Evolutionary conservation across 306 rosid species (phyloP), one percentile per base, ranked within the genome.

Genomic region (Abrus precatorius): DNA sequence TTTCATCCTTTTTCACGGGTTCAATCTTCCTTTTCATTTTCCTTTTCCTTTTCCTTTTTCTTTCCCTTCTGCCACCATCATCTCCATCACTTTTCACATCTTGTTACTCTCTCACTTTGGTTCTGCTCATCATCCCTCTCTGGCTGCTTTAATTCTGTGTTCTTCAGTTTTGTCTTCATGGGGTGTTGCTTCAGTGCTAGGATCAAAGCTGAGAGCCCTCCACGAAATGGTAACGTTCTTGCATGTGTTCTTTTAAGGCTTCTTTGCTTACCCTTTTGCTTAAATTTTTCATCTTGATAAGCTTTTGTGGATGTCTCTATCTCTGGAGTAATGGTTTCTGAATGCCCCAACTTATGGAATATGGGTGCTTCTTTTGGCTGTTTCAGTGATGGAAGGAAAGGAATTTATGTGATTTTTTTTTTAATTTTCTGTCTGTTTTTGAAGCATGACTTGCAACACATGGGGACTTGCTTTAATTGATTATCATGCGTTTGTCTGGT

Each of bases 201-300:
- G 72, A 87, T 96, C 85, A 96, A 96, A 84, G 99, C 98, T 76
- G 97, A 93, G 65, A 96, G 97, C 90, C 93, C 97, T 84, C 88
- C 86, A 63, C 91, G 81, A 1, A 77, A 90, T 84, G 99, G 97
- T 93, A 87, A 67, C n/a, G 14, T 65, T 77, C 34, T 81, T 83
- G 52, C 60, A 56, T 76, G 57, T 65, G 6, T 50, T 78, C 52
- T 49, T 44, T 45, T 34, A 63, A 0, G 2, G 27, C 44, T 55
- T 43, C 73, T 67, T 5, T 62, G 13, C 72, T 32, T 6, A 2
- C 55, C 38, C 84, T 82, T 55, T 34, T 79, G 11, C 45, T 61
- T 9, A 10, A 44, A 62, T 0, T 4, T 69, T 85, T 73, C 3
- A 43, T 59, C 4, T 59, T 76, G 45, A 69, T 75, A 7, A 41